Percentiles rank a stretch among this genome's conserved stretches.
phyloP scores from a whole-genome alignment of 140 eudicot species.

The Bidens hawaiensis region DNA sequence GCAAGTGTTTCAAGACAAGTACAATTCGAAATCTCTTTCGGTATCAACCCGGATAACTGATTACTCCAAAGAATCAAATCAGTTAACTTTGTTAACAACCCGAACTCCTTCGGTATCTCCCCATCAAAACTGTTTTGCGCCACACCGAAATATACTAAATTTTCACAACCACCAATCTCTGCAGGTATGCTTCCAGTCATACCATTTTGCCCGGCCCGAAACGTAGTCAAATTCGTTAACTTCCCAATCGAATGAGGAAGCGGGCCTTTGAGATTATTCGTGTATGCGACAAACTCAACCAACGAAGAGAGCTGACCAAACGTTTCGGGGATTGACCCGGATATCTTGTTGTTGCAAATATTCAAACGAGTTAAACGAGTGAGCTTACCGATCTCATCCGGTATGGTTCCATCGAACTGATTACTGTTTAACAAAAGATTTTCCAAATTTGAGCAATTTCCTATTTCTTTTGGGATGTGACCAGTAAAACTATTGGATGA shows the following conservation, averaged over 20 bases:
- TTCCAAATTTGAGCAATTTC: constrained; percentile 47
- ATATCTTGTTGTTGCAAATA: constrained; percentile 70
- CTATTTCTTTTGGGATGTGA: constrained; percentile 65
- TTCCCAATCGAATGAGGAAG: constrained; percentile 72
- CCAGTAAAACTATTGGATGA: constrained; percentile 57
- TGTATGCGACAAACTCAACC: constrained; percentile 68
- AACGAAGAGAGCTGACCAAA: constrained; percentile 67
- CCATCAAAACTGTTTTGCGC: constrained; percentile 82
- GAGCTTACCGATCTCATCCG: constrained; percentile 59
- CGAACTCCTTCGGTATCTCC: constrained; percentile 67
- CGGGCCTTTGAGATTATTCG: constrained; percentile 57
- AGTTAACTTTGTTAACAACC: constrained; percentile 54
- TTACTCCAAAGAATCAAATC: constrained; percentile 81
- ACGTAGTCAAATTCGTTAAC: constrained; percentile 49
- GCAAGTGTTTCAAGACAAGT: constrained; percentile 72
- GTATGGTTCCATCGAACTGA: constrained; percentile 60
- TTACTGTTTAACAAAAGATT: constrained; percentile 48
- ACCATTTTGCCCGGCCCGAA: constrained; percentile 80
- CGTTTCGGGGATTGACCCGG: constrained; percentile 73
- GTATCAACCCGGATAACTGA: constrained; percentile 66
- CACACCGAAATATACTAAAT: constrained; percentile 55
- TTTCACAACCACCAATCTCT: constrained; percentile 60
- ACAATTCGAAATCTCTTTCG: constrained; percentile 73
- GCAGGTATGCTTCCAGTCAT: constrained; percentile 72
- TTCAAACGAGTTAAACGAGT: constrained; percentile 42